Conservation (phyloP, 345 rosid genomes). For the Trapa bicornis region DNA sequence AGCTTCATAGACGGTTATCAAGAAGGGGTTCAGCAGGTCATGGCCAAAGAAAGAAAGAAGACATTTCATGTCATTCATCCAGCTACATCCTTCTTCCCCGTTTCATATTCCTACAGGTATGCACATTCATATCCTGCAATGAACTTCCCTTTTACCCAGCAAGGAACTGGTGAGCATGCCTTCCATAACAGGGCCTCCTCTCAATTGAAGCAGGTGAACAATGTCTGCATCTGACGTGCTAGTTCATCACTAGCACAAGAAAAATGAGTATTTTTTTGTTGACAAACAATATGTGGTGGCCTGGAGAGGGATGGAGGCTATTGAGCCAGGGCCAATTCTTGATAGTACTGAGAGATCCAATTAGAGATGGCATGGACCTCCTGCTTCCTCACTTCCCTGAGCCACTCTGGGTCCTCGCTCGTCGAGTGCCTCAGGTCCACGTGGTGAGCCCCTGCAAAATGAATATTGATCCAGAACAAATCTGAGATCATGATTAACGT, state of each 20-base stretch:
- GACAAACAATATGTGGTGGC: no score
- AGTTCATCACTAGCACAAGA: no score
- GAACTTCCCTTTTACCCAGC: background rate
- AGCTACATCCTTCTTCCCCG: background rate
- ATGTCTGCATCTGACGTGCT: no score
- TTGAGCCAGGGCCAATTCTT: constrained; percentile 17
- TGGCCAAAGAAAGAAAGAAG: constrained; percentile 28
- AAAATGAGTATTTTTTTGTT: no score
- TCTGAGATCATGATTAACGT: no score
- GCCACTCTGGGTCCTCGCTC: constrained; percentile 41
- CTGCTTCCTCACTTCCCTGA: constrained; percentile 27
- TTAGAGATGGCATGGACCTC: constrained; percentile 25
- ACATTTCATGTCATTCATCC: background rate
- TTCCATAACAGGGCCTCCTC: no score
- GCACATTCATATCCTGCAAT: background rate
- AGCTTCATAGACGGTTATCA: constrained; percentile 68
- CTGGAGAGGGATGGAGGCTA: background rate
- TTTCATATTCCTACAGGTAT: background rate
- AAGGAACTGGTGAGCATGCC: background rate
- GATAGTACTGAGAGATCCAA: constrained; percentile 39
- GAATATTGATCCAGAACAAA: no score
- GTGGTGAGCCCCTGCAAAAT: constrained; percentile 47
- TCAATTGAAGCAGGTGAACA: background rate
- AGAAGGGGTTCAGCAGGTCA: constrained; percentile 60
- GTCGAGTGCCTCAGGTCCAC: constrained; percentile 51